Evolutionary conservation across 2,329 filamentous ascomycete genomes (phyloP), one percentile per base, ranked within the genome.

Genomic region (Chrysoporthe austroafricana): DNA sequence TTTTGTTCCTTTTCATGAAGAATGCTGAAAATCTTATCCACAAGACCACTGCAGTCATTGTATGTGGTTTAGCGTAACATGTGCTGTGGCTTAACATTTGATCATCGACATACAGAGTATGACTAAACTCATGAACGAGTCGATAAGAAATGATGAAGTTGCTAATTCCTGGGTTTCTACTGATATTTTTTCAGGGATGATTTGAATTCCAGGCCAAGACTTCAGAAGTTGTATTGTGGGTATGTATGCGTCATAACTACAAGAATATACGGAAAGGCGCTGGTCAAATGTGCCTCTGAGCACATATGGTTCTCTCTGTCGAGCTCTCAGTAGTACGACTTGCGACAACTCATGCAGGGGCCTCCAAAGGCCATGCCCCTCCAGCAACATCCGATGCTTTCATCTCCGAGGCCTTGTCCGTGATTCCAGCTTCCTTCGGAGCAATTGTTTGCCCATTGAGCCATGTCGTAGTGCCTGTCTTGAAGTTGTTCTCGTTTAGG

Each of bases 401-500:
- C 39, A 11, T n/a, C 14, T 9, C 50, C 8, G 62, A 14, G 26
- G 39, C 14, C 21, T 44, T 64, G 16, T 44, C 50, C 14, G 50
- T 34, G 11, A 32, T 42, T 26, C 44, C 63, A 32, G 57, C 44
- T 2, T 64, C 68, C 36, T 69, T 67, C 2, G 46, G 16, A 26
- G 34, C 44, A 6, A 64, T 18, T 21, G 50, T 67, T 34, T 62
- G 65, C 13, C 68, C 68, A 4, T 64, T 69, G 18, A 56, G 59
- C 69, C 69, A 70, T 0, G 63, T 50, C 13, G 63, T 62, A 26
- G 65, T 70, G 6, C 69, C 69, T 1, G 43, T n/a, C 26, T 61
- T 66, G 61, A 62, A 68, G 57, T 69, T 34, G 11, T 54, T 62
- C 50, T 70, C 69, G 46, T 61, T 62, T 32, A 66, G 21, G 62